A percentile compares a stretch with the other conserved stretches of the same genome.
Evolutionary conservation across 192 early-diverging fungal genomes (phyloP).

Genomic region (Oehlia diaphana): DNA sequence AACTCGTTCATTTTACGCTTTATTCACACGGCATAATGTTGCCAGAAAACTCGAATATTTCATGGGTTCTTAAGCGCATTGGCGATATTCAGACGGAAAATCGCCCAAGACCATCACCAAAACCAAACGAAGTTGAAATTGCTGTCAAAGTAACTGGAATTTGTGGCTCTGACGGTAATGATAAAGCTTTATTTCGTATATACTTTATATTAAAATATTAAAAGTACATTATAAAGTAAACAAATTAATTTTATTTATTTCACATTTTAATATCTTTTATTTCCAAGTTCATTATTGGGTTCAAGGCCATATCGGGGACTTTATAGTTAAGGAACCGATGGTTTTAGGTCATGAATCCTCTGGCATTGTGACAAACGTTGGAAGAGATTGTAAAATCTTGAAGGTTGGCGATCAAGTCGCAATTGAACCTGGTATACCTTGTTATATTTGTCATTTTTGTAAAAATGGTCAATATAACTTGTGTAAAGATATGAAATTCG

Average conservation of each 20-base stretch:
- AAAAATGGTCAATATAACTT: conserved; percentile 41
- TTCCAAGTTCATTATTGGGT: conserved; percentile 44
- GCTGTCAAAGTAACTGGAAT: conserved; percentile 48
- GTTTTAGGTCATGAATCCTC: conserved; percentile 50
- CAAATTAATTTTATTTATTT: no score
- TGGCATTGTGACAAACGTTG: conserved; percentile 39
- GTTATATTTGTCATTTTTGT: conserved; percentile 40
- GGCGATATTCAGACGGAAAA: background rate
- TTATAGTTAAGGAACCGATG: conserved; percentile 38
- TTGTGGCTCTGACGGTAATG: conserved; percentile 40
- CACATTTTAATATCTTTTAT: background rate
- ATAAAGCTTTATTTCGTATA: background rate
- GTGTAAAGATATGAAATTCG: conserved; percentile 46
- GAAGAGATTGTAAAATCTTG: conserved; percentile 36
- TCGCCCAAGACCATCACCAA: background rate
- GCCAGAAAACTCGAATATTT: background rate
- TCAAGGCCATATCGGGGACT: conserved; percentile 40
- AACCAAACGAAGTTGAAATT: conserved; percentile 37
- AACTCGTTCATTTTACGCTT: no score
- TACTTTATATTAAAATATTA: no score
- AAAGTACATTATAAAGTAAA: no score
- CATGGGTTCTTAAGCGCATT: conserved; percentile 11
- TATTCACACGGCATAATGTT: background rate
- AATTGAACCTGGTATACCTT: conserved; percentile 44
- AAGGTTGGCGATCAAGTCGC: conserved; percentile 51